A percentile compares a stretch with the other conserved stretches of the same genome.
phyloP scores from a whole-genome alignment of 2,329 filamentous ascomycete genomes.

The Colletotrichum sp. region DNA sequence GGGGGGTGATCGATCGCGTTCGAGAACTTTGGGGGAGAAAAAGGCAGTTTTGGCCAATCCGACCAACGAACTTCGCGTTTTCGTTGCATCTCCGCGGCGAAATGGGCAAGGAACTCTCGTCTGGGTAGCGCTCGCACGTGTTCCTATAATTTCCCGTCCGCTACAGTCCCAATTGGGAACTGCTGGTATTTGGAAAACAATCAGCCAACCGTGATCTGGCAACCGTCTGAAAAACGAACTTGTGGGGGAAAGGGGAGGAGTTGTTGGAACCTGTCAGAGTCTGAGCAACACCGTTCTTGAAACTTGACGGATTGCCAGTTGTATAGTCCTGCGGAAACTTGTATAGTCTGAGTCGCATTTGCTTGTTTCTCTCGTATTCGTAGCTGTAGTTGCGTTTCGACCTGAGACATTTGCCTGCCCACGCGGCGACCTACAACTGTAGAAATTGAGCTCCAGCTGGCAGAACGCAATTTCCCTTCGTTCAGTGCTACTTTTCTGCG shows the following conservation, averaged over 20 bases:
- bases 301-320: not conserved
- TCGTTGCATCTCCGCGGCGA: not conserved
- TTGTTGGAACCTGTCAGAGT: not conserved
- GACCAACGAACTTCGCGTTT: not conserved
- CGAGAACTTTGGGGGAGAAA: not conserved
- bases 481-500: not conserved
- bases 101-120: not conserved
- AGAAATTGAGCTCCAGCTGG: not conserved
- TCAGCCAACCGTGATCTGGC: not conserved
- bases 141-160: not conserved
- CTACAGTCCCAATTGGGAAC: not conserved
- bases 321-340: not conserved
- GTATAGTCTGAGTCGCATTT: not conserved
- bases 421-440: not conserved
- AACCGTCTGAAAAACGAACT: not conserved
- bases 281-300: not conserved
- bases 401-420: not conserved
- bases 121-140: not conserved
- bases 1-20: not conserved
- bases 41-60: not conserved
- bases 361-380: not conserved
- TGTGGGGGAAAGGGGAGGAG: not conserved
- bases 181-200: not conserved
- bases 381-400: not conserved
- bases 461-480: not conserved